Percentiles rank a stretch among this genome's conserved stretches.
Evolutionary conservation across 495 filamentous ascomycete genomes (phyloP).

Genomic region (Xylaria scruposa): DNA sequence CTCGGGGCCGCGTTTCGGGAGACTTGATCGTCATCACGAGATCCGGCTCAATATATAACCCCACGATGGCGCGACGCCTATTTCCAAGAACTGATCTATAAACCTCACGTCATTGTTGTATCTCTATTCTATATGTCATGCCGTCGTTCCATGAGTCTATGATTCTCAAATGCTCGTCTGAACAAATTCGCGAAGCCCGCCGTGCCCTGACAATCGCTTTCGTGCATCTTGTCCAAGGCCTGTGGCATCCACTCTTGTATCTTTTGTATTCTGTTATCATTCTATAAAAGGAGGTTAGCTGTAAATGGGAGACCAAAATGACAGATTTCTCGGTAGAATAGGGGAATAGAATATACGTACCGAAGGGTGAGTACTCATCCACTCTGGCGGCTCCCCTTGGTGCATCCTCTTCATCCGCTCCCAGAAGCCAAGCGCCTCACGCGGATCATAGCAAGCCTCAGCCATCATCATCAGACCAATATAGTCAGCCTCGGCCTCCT

Average conservation of each 20-base stretch:
- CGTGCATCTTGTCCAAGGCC: constrained; percentile 58
- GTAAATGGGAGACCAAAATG: not conserved
- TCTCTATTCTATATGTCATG: constrained; percentile 22
- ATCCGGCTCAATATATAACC: not conserved
- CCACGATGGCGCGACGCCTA: not conserved
- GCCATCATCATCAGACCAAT: constrained; percentile 80
- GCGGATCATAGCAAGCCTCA: constrained; percentile 70
- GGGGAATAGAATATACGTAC: constrained; percentile 49
- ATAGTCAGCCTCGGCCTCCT: constrained; percentile 78
- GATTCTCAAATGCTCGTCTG: constrained; percentile 41
- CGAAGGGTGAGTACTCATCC: constrained; percentile 86
- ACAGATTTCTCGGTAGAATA: too few relatives aligned
- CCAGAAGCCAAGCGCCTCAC: constrained; percentile 78
- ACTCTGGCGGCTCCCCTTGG: constrained; percentile 68
- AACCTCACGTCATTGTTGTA: not conserved
- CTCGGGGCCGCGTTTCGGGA: not conserved
- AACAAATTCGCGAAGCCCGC: constrained; percentile 47
- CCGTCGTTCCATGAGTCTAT: constrained; percentile 28
- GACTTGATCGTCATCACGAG: not conserved
- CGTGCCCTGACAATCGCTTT: constrained; percentile 58
- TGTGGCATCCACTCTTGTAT: constrained; percentile 72
- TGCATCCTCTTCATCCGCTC: constrained; percentile 72
- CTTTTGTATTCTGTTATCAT: constrained; percentile 70
- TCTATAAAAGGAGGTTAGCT: constrained; percentile 51
- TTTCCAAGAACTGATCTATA: not conserved